Percentiles rank a stretch among this genome's conserved stretches.
Conservation (phyloP, 164 flowering plant species). For the Euptelea pleiosperma region DNA sequence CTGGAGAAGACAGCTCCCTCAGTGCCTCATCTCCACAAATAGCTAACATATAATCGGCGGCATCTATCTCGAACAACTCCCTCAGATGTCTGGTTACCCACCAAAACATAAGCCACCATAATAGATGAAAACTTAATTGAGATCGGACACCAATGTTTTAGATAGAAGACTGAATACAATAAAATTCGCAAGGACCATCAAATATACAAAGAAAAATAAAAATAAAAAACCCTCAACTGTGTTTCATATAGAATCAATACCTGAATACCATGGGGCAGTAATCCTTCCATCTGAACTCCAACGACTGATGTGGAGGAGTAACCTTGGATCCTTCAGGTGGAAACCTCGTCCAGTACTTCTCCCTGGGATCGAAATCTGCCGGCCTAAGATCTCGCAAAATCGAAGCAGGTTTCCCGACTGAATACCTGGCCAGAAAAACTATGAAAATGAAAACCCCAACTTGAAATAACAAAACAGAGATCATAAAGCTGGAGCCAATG, state of each 20-base stretch:
- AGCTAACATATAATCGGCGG: conserved; percentile 88
- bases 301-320: conserved; percentile 50
- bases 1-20: conserved; percentile 83
- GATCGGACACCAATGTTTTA: background rate
- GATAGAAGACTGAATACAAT: conserved; percentile 1
- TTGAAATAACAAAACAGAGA: background rate
- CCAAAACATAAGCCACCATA: background rate
- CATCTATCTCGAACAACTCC: conserved; percentile 68
- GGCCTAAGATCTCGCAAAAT: conserved; percentile 25
- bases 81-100: conserved; percentile 51
- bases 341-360: conserved; percentile 39
- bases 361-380: conserved; percentile 41
- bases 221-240: background rate
- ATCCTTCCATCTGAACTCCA: conserved; percentile 58
- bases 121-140: conserved; percentile 7
- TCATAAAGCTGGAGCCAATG: background rate
- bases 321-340: conserved; percentile 45
- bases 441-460: background rate
- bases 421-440: conserved; percentile 38
- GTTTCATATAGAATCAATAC: conserved; percentile 14
- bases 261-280: conserved; percentile 63
- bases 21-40: conserved; percentile 86
- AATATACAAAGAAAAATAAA: background rate
- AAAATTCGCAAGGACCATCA: background rate
- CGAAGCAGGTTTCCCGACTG: conserved; percentile 66